Percentiles rank a stretch among this genome's conserved stretches.
Conservation (phyloP, 2,329 filamentous ascomycete genomes). For the Neonectria magnoliae region DNA sequence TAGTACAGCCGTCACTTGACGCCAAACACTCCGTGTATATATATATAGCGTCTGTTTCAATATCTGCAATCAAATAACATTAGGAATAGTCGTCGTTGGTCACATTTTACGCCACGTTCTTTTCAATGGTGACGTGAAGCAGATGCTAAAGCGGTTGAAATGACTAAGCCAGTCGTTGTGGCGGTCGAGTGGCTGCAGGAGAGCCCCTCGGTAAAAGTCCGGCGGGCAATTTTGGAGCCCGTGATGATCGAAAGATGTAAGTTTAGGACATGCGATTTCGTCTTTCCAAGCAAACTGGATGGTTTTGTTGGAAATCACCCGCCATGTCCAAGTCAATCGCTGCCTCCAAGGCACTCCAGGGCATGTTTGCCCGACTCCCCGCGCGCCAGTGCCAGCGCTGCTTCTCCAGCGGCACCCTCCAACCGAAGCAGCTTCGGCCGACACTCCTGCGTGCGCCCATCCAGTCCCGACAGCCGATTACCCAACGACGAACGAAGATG, state of each 20-base stretch:
- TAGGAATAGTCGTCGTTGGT: conserved; percentile 1
- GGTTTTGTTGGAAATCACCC: conserved; percentile 24
- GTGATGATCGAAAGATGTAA: conserved; percentile 43
- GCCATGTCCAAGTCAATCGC: conserved; percentile 53
- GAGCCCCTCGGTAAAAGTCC: conserved; percentile 39
- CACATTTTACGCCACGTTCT: conserved; percentile 2
- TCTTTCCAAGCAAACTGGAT: conserved; percentile 29
- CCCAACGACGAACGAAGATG: conserved; percentile 53
- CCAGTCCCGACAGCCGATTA: conserved; percentile 48
- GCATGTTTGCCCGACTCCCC: conserved; percentile 45
- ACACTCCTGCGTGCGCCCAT: conserved; percentile 44
- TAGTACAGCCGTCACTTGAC: neutral
- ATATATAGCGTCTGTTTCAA: conserved; percentile 8
- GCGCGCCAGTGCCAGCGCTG: conserved; percentile 55
- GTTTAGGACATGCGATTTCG: conserved; percentile 32
- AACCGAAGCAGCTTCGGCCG: conserved; percentile 49
- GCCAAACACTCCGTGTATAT: neutral
- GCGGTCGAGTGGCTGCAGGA: neutral
- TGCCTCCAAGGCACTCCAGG: conserved; percentile 49
- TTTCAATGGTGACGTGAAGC: conserved; percentile 17
- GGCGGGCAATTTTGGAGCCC: conserved; percentile 39
- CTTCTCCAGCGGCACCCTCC: conserved; percentile 50
- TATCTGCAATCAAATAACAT: neutral
- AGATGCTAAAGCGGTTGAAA: conserved; percentile 21
- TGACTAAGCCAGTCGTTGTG: conserved; percentile 36